Percentiles rank a stretch among this genome's conserved stretches.
These are phyloP conservation scores for Candida nitratophila DNA, from an alignment of 805 yeast genomes.

Conservation along the genomic window DNA sequence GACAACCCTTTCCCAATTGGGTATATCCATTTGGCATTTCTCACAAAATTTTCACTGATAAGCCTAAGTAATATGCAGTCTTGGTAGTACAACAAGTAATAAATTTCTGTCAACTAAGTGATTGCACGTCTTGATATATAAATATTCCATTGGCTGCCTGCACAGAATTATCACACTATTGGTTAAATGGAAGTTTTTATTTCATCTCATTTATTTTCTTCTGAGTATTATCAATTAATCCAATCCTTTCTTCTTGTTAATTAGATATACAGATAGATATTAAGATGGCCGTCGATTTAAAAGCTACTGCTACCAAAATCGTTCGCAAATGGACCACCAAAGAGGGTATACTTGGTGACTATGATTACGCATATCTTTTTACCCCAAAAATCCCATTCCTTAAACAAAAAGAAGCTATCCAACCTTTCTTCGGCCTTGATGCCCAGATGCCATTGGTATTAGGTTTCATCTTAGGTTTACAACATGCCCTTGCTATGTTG, in stretches of 20 bases:
- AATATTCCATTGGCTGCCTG: not conserved
- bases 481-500: constrained; percentile 84
- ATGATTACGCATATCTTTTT: constrained; percentile 74
- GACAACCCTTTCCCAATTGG: not conserved
- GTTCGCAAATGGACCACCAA: constrained; percentile 40
- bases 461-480: constrained; percentile 75
- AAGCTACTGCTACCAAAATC: constrained; percentile 3
- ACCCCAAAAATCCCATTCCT: constrained; percentile 74
- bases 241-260: too few species aligned
- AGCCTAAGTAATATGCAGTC: not conserved
- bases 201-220: too few species aligned
- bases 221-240: too few species aligned
- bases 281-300: not conserved
- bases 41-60: not conserved
- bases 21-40: not conserved
- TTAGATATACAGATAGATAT: not conserved
- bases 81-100: not conserved
- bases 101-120: not conserved
- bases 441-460: constrained; percentile 75
- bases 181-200: too few species aligned
- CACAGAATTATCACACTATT: too few species aligned
- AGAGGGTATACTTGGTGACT: constrained; percentile 83
- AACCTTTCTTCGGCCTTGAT: constrained; percentile 79
- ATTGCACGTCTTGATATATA: not conserved
- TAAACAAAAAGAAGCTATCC: constrained; percentile 38